Evolutionary conservation across 2,329 filamentous ascomycete species (phyloP).

Genomic region (Capronia epimyces): DNA sequence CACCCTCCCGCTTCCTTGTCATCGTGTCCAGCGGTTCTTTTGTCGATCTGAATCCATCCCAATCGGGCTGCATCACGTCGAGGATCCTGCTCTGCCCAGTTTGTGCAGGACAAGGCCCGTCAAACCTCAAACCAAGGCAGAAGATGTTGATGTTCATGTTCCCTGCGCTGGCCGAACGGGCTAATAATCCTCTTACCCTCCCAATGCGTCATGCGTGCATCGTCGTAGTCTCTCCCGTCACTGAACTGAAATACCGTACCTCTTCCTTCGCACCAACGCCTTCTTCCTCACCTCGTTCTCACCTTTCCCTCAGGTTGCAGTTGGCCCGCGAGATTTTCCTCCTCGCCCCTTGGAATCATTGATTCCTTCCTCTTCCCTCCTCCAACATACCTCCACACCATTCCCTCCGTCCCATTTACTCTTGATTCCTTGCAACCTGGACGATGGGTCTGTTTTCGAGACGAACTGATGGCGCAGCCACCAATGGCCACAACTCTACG

Average conservation of each 20-base stretch:
- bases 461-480: conserved; percentile 5
- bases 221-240: not conserved
- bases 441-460: conserved; percentile 22
- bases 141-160: not conserved
- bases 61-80: not conserved
- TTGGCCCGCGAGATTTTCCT: not conserved
- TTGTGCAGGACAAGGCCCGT: conserved; percentile 3
- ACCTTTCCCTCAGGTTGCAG: not conserved
- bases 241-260: not conserved
- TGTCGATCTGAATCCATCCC: conserved; percentile 3
- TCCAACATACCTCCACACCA: not conserved
- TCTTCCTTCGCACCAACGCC: not conserved
- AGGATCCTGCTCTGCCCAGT: not conserved
- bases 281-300: not conserved
- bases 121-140: conserved; percentile 11
- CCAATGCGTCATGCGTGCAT: conserved; percentile 1
- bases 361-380: not conserved
- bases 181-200: not conserved
- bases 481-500: not conserved
- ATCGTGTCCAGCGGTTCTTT: not conserved
- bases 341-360: not conserved
- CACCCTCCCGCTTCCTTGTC: not conserved
- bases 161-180: no score
- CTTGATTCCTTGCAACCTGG: not conserved
- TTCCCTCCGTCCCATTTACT: not conserved